Conservation (phyloP, 306 rosid genomes). For the Crataegus laevigata region DNA sequence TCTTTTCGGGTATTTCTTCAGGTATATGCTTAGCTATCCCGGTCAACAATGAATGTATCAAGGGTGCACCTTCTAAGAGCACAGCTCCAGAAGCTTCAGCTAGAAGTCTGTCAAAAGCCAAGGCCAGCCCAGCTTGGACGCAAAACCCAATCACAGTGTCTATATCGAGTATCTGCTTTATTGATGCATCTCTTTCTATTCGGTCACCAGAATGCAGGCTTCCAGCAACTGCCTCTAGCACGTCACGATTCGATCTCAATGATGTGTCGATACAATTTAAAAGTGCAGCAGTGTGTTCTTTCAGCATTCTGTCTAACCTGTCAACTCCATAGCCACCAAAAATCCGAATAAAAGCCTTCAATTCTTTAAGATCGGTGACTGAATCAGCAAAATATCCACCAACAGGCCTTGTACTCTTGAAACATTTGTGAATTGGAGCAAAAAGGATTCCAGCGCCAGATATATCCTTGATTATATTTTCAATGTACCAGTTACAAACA, state of each 20-base stretch:
- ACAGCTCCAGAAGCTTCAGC: constrained; percentile 89
- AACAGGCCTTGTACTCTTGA: constrained; percentile 96
- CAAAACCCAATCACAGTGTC: constrained; percentile 88
- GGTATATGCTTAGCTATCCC: constrained; percentile 82
- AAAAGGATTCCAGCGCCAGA: constrained; percentile 95
- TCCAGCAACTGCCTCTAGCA: constrained; percentile 74
- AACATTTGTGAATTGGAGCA: constrained; percentile 84
- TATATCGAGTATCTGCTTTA: constrained; percentile 80
- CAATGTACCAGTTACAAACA: constrained; percentile 94
- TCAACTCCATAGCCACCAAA: constrained; percentile 99
- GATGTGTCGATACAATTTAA: constrained; percentile 92
- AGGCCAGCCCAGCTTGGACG: constrained; percentile 82
- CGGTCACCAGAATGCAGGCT: constrained; percentile 87
- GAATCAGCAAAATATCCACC: constrained; percentile 99
- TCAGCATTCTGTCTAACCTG: constrained; percentile 82
- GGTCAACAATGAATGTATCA: constrained; percentile 68
- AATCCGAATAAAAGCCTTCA: constrained; percentile 78
- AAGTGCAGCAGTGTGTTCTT: constrained; percentile 99
- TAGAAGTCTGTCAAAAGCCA: constrained; percentile 76
- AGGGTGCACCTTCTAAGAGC: constrained; percentile 83
- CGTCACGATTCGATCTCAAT: constrained; percentile 78
- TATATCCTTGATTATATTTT: constrained; percentile 81
- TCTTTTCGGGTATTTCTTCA: constrained; percentile 77
- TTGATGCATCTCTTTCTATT: constrained; percentile 75
- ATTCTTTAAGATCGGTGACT: constrained; percentile 77